Conservation (phyloP, 2,329 filamentous ascomycete species). For the Penicillium sp. region DNA sequence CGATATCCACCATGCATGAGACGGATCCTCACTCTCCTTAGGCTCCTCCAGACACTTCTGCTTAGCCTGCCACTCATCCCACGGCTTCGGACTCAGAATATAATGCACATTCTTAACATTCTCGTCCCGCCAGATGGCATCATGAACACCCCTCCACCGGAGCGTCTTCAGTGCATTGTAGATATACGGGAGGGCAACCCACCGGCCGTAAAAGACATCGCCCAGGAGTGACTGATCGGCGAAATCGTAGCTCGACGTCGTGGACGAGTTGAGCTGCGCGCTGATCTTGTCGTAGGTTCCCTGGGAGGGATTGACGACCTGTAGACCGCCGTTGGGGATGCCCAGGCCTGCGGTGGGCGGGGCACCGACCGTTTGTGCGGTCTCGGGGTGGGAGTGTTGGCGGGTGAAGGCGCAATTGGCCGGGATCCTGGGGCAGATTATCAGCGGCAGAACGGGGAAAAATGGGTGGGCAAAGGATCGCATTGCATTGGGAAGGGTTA, state of each 20-base stretch:
- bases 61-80: constrained; percentile 52
- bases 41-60: constrained; percentile 4
- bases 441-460: background rate
- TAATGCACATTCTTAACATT: constrained; percentile 66
- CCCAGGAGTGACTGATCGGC: constrained; percentile 46
- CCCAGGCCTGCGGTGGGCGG: constrained; percentile 54
- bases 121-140: constrained; percentile 62
- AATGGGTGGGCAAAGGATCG: background rate
- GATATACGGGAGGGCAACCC: constrained; percentile 61
- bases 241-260: constrained; percentile 58
- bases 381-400: constrained; percentile 46
- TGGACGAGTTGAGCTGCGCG: constrained; percentile 48
- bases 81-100: constrained; percentile 64
- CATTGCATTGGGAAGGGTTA: background rate
- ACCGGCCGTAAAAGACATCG: constrained; percentile 60
- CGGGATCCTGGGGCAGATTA: constrained; percentile 34
- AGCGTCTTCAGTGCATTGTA: constrained; percentile 66
- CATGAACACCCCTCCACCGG: constrained; percentile 58
- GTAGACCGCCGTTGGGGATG: constrained; percentile 63
- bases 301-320: constrained; percentile 62
- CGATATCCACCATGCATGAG: constrained; percentile 61
- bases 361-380: constrained; percentile 56
- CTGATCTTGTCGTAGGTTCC: constrained; percentile 56
- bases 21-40: constrained; percentile 47
- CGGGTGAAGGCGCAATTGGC: constrained; percentile 64